Conservation (phyloP, 305 asterid genomes). For the Euphrasia arctica region DNA sequence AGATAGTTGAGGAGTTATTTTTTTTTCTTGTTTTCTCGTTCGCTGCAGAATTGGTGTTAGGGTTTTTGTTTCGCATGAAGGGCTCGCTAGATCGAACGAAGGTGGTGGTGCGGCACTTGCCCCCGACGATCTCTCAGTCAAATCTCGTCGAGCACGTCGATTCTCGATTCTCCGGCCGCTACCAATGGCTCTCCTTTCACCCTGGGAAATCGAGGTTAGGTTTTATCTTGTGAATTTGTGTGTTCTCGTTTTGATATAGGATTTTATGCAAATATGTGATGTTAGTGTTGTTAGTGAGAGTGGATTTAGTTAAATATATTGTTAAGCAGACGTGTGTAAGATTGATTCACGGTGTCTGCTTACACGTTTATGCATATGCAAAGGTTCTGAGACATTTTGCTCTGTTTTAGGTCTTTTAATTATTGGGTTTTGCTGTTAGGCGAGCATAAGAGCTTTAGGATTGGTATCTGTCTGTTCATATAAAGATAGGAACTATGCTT, state of each 20-base stretch:
- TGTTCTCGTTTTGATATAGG: background rate
- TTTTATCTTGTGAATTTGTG: constrained; percentile 6
- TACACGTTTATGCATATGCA: too few species aligned
- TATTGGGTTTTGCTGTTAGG: constrained; percentile 1
- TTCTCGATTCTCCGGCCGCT: constrained; percentile 68
- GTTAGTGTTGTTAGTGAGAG: background rate
- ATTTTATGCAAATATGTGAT: constrained; percentile 5
- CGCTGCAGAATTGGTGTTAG: constrained; percentile 29
- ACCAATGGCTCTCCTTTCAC: constrained; percentile 52
- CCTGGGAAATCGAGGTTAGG: constrained; percentile 70
- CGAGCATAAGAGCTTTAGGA: background rate
- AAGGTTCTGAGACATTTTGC: constrained; percentile 6
- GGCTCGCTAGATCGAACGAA: constrained; percentile 76
- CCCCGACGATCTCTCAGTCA: constrained; percentile 71
- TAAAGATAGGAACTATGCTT: background rate
- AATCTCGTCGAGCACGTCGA: constrained; percentile 63
- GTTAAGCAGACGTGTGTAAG: background rate
- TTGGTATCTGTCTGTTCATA: background rate
- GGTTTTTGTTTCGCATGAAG: constrained; percentile 63
- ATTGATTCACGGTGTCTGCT: background rate
- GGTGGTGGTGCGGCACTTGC: constrained; percentile 90
- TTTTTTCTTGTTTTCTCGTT: background rate
- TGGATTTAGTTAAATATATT: background rate
- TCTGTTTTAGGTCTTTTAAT: constrained; percentile 5
- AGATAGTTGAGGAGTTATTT: constrained; percentile 23